Conservation (phyloP, 352 stramenopile genomes). For the Halophytophthora batemanensis region DNA sequence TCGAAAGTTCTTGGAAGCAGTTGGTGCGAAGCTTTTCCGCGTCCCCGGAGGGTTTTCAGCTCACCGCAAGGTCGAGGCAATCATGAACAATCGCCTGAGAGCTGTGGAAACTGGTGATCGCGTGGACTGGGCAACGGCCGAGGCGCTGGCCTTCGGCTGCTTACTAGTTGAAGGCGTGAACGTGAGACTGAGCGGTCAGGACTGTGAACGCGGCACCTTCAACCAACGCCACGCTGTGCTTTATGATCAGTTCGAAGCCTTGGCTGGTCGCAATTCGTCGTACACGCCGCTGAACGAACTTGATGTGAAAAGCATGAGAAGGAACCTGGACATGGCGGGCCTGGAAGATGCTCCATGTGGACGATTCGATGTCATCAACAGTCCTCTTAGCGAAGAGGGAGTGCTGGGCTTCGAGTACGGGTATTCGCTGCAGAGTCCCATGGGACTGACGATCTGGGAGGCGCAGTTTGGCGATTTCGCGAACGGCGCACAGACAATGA, state of each 20-base stretch:
- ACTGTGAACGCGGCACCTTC: slow-evolving; percentile 89
- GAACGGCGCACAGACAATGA: slow-evolving; percentile 87
- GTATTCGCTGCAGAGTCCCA: slow-evolving; percentile 79
- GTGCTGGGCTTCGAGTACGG: slow-evolving; percentile 88
- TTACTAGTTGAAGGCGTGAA: slow-evolving; percentile 82
- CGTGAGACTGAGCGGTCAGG: slow-evolving; percentile 85
- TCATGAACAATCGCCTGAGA: slow-evolving; percentile 83
- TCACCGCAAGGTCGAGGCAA: slow-evolving; percentile 82
- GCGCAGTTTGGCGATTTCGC: slow-evolving; percentile 89
- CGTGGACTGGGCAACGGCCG: slow-evolving; percentile 87
- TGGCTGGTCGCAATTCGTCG: slow-evolving; percentile 77
- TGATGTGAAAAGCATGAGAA: slow-evolving; percentile 38
- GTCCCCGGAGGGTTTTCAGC: slow-evolving; percentile 80
- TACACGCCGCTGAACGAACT: slow-evolving; percentile 95
- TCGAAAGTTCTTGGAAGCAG: slow-evolving; percentile 60
- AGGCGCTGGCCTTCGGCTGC: slow-evolving; percentile 84
- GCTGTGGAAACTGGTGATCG: slow-evolving; percentile 77
- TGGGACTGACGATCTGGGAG: slow-evolving; percentile 90
- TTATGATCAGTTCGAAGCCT: slow-evolving; percentile 82
- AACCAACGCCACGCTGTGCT: slow-evolving; percentile 88
- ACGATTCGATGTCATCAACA: slow-evolving; percentile 80
- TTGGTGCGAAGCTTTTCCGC: slow-evolving; percentile 75
- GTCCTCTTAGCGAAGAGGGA: slow-evolving; percentile 75
- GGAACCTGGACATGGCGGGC: slow-evolving; percentile 31
- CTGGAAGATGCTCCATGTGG: slow-evolving; percentile 41